Evolutionary conservation across 805 yeast genomes (phyloP).

Genomic region (Wickerhamiella nectarea): DNA sequence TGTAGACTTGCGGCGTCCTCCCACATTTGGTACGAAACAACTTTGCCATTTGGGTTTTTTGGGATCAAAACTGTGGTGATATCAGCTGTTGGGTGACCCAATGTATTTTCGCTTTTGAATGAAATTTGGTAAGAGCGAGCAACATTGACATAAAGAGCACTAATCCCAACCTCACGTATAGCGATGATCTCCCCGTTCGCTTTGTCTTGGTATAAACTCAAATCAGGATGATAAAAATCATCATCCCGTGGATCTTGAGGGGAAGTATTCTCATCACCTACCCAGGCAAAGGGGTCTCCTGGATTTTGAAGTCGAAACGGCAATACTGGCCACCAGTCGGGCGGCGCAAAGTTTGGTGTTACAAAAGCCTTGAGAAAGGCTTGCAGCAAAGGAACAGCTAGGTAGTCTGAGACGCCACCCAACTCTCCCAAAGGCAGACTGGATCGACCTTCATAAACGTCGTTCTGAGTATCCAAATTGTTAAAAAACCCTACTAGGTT

Average conservation of each 20-base stretch:
- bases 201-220: background rate
- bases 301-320: conserved; percentile 1
- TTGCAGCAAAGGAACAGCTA: conserved; percentile 22
- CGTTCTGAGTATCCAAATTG: background rate
- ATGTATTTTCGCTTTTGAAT: conserved; percentile 11
- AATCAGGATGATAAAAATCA: conserved; percentile 10
- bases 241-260: conserved; percentile 12
- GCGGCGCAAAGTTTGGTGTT: conserved; percentile 7
- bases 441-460: background rate
- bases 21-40: conserved; percentile 17
- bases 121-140: conserved; percentile 12
- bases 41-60: background rate
- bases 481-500: background rate
- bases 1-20: conserved; percentile 17
- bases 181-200: conserved; percentile 12
- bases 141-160: conserved; percentile 6
- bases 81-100: conserved; percentile 10
- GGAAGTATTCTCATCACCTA: background rate
- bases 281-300: conserved; percentile 9
- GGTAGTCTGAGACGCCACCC: conserved; percentile 1
- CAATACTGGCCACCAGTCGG: conserved; percentile 3
- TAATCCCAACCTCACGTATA: conserved; percentile 11
- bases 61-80: conserved; percentile 15
- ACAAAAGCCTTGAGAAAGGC: conserved; percentile 23
- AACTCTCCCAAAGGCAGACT: background rate